These are phyloP conservation scores for Tephrocybe sp. DNA, from an alignment of 768 basidiomycete species.

Conservation along the genomic window DNA sequence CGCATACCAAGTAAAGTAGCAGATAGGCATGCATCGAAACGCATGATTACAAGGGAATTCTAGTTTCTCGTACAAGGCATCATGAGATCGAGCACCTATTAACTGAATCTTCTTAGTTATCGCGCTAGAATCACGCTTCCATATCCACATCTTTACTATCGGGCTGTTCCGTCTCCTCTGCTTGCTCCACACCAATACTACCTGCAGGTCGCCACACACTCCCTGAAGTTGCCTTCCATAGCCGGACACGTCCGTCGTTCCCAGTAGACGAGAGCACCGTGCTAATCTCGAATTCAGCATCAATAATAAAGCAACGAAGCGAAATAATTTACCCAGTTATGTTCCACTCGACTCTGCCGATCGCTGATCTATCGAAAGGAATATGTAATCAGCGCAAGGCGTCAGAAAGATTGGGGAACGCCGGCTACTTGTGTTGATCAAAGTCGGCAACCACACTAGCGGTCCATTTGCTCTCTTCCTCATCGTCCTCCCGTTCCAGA, in stretches of 20 bases:
- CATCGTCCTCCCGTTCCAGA: conserved; percentile 34
- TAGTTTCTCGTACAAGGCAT: no score
- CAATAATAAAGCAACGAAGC: not conserved
- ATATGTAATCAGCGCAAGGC: not conserved
- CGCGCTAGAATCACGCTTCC: conserved; percentile 38
- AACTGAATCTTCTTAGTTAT: no score
- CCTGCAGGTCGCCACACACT: conserved; percentile 86
- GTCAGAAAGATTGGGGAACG: not conserved
- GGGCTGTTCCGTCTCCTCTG: conserved; percentile 36
- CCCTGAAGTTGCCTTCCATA: conserved; percentile 85
- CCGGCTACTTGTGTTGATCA: conserved; percentile 73
- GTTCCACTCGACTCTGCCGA: conserved; percentile 94
- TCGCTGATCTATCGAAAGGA: conserved; percentile 51
- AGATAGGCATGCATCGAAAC: no score
- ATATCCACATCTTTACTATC: conserved; percentile 43
- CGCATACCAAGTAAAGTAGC: no score
- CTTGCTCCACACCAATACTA: conserved; percentile 78
- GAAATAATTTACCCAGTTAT: conserved; percentile 64
- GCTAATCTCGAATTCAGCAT: conserved; percentile 33
- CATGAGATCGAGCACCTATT: no score
- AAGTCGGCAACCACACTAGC: conserved; percentile 82
- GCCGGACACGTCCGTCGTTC: conserved; percentile 76
- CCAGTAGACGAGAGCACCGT: conserved; percentile 83
- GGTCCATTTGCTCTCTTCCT: conserved; percentile 66
- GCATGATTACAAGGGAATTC: no score